Base-by-base conservation (phyloP, 2,329 filamentous ascomycete species). In the Ascochyta viciae-villosae region DNA sequence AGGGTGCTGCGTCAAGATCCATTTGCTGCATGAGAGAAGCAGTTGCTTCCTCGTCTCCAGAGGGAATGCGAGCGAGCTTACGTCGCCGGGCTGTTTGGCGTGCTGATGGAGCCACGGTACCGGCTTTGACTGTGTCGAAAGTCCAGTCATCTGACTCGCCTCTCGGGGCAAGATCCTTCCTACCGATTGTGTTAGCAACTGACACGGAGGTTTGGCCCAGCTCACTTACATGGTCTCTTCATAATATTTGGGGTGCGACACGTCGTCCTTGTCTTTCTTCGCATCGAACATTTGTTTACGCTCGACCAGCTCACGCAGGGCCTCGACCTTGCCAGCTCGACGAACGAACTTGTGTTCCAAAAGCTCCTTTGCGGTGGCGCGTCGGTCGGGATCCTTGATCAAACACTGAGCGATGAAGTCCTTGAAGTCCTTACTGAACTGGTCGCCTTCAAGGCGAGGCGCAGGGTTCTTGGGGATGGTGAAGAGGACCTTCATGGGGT, bases 401-500 rank as follows among this genome's bases (percentile, higher is more conserved):
- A 99, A 82, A 72, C 95, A 99, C 64, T 92, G 87, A 0, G 91
- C 84, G 19, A 99, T 83, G 68, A 99, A 99, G 70, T 99, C 94
- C 70, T 92, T 96, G 81, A 98, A 96, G 34, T 96, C 91, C 67
- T 85, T 89, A 76, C 90, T 93, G 77, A 92, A 97, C 58, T 88
- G 75, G 24, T 80, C 84, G 22, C 92, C 93, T 73, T 96, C 92
- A 1, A 99, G 81, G 37, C 88, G 85, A 5, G 95, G 94, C 2
- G 95, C 88, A 2, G 90, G 82, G 66, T 92, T 92, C 77, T 97
- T 98, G 1, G 94, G 94, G 51, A 99, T 99, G 38, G 96, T 83
- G 74, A 99, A 98, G 13, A 98, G 80, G 4, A 97, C 93, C 76
- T 98, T 98, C 94, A 98, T 98, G 35, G 94, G 94, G 76, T 98